Percentiles rank a stretch among this genome's conserved stretches.
These are phyloP conservation scores for Fusarium sp. DNA, from an alignment of 2,329 filamentous ascomycete species.

Conservation along the genomic window DNA sequence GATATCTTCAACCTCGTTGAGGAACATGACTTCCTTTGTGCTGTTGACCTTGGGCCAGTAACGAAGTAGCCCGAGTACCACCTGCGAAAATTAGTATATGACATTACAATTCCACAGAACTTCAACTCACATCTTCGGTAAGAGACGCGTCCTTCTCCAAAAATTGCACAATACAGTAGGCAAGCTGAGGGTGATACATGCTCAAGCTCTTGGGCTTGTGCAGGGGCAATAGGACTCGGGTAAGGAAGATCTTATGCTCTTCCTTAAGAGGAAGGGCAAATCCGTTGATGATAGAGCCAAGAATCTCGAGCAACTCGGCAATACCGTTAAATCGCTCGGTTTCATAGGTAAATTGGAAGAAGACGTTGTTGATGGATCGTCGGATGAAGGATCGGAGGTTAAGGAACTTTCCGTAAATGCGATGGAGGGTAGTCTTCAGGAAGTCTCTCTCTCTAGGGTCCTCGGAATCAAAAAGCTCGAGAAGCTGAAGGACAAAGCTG, in stretches of 20 bases:
- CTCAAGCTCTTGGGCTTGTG: slow-evolving; percentile 99
- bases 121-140: slow-evolving; percentile 84
- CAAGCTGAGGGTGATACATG: slow-evolving; percentile 99
- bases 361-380: slow-evolving; percentile 99
- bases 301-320: slow-evolving; percentile 94
- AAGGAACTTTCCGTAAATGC: slow-evolving; percentile 99
- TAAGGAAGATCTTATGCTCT: slow-evolving; percentile 98
- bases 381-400: slow-evolving; percentile 98
- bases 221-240: slow-evolving; percentile 89
- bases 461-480: slow-evolving; percentile 99
- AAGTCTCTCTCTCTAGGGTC: slow-evolving; percentile 97
- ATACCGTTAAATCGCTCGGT: slow-evolving; percentile 99
- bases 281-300: slow-evolving; percentile 99
- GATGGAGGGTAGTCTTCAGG: slow-evolving; percentile 95
- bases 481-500: slow-evolving; percentile 93
- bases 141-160: slow-evolving; percentile 96
- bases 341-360: slow-evolving; percentile 99
- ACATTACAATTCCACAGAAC: background rate
- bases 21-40: slow-evolving; percentile 99
- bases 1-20: slow-evolving; percentile 99
- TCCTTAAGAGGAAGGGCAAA: slow-evolving; percentile 97
- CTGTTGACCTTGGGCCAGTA: slow-evolving; percentile 99
- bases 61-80: slow-evolving; percentile 91
- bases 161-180: slow-evolving; percentile 99
- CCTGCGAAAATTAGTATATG: slow-evolving; percentile 64